A percentile compares a stretch with the other conserved stretches of the same genome.
These are phyloP conservation scores for Borovskyia barvae DNA, from an alignment of 208 protist genomes.

Conservation along the genomic window DNA sequence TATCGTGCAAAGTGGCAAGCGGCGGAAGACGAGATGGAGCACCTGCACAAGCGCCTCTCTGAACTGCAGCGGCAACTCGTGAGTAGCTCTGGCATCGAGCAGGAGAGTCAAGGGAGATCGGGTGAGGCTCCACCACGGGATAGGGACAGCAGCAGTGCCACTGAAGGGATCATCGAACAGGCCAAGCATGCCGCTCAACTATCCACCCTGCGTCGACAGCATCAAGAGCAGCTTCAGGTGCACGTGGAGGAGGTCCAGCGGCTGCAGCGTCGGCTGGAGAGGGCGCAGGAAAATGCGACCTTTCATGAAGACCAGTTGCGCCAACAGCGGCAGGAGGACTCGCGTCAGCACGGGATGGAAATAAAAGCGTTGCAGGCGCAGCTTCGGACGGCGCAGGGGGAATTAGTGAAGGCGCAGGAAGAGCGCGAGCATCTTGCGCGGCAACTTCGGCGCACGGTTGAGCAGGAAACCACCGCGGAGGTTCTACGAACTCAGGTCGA, in stretches of 20 bases:
- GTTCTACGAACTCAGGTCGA: conserved; percentile 53
- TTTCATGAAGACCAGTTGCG: conserved; percentile 45
- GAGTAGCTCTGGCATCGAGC: background rate
- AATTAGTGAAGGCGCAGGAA: conserved; percentile 20
- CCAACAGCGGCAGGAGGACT: conserved; percentile 43
- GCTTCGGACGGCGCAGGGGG: conserved; percentile 27
- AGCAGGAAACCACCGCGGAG: conserved; percentile 44
- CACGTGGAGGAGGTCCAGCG: conserved; percentile 48
- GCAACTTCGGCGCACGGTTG: conserved; percentile 33
- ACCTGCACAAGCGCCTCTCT: conserved; percentile 30
- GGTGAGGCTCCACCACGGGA: background rate
- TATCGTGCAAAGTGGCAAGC: conserved; percentile 56
- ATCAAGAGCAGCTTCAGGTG: conserved; percentile 34
- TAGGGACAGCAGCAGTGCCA: background rate
- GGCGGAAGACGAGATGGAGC: conserved; percentile 46
- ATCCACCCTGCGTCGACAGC: conserved; percentile 18
- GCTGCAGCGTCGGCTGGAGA: conserved; percentile 57
- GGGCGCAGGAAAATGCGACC: conserved; percentile 41
- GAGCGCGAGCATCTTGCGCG: conserved; percentile 41
- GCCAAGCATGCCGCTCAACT: conserved; percentile 6
- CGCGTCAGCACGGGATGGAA: conserved; percentile 35
- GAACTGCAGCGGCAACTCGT: conserved; percentile 21
- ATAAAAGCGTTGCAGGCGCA: conserved; percentile 42
- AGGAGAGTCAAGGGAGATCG: too few relatives aligned
- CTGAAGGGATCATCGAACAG: background rate